Base-by-base conservation (phyloP, 257 asterid species). In the Schizonepeta tenuifolia region DNA sequence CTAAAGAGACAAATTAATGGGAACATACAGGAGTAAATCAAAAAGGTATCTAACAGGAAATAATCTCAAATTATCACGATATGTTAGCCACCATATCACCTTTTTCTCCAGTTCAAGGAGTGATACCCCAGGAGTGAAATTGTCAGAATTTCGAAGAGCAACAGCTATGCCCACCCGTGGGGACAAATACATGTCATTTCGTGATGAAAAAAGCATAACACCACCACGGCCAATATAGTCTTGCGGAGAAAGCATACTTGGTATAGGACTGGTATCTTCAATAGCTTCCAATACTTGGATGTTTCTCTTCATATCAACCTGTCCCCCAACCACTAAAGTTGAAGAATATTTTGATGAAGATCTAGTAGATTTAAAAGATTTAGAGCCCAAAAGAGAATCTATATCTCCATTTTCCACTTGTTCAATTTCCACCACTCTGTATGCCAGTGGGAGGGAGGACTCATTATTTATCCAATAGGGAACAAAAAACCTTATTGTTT, bases 161-260 rank as follows among this genome's bases (percentile, higher is more conserved):
- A 95, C 99, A 78, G 99, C 82, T 65, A 95, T 85, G 69, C 96
- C 98, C 80, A 95, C 98, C 73, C 98, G 80, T 69, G 97, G 96
- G 66, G 99, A 95, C 71, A 90, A 82, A 85, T 90, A 92, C 56
- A 83, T 69, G 79, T 95, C 99, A 83, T 95, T 95, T 57, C 95
- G 85, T 1, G 99, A 86, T 14, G 98, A 95, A 70, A 95, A 95
- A 71, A 95, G 74, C 88, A 82, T 85, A 67, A 88, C 96, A 56
- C 98, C 98, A 77, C 99, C 97, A 38, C 97, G 92, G 43, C 97
- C 99, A 75, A 90, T 67, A 77, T 95, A 95, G 82, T 92, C 98
- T 84, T 95, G 99, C 17, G 99, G 99, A 75, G 99, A 95, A 74
- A 95, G 96, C 99, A 95, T 95, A 77, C 97, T 85, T 60, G 99